A percentile compares a stretch with the other conserved stretches of the same genome.
These are phyloP conservation scores for Smithsoniella earleae DNA, from an alignment of 163 green algal species.

Conservation along the genomic window DNA sequence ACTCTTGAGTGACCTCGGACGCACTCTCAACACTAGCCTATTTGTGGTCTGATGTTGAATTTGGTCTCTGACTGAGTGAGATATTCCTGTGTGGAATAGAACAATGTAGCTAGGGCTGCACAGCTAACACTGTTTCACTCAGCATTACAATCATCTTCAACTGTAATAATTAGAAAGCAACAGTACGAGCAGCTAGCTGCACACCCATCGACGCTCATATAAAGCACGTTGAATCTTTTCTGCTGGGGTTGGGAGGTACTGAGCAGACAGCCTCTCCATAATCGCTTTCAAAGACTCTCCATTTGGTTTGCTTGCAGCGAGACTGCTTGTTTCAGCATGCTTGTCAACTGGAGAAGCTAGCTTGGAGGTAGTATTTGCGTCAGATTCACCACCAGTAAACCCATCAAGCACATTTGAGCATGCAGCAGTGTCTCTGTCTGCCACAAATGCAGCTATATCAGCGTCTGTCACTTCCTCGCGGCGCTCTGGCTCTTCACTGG, in stretches of 20 bases:
- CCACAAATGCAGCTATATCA: slow-evolving; percentile 42
- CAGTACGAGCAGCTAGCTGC: too few relatives aligned
- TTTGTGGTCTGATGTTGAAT: too few relatives aligned
- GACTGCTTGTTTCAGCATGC: neutral
- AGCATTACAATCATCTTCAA: too few relatives aligned
- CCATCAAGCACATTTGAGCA: slow-evolving; percentile 34
- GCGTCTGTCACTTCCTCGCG: slow-evolving; percentile 45
- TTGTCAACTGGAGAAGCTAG: neutral
- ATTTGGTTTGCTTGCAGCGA: neutral
- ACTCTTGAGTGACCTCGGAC: too few relatives aligned
- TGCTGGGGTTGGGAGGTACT: neutral
- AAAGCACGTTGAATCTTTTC: neutral
- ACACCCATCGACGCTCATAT: neutral
- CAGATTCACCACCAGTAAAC: slow-evolving; percentile 35
- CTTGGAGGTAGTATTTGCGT: too few relatives aligned
- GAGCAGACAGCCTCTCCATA: neutral
- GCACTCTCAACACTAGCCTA: too few relatives aligned
- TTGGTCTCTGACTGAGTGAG: too few relatives aligned
- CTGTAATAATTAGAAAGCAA: too few relatives aligned
- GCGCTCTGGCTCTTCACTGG: slow-evolving; percentile 47
- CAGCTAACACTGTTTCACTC: too few relatives aligned
- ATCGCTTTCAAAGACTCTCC: neutral
- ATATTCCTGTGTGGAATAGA: too few relatives aligned
- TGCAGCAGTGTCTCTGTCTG: slow-evolving; percentile 38
- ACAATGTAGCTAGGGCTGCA: too few relatives aligned